phyloP scores from a whole-genome alignment of 2,329 filamentous ascomycete species.

The Fusarium sambucinum region DNA sequence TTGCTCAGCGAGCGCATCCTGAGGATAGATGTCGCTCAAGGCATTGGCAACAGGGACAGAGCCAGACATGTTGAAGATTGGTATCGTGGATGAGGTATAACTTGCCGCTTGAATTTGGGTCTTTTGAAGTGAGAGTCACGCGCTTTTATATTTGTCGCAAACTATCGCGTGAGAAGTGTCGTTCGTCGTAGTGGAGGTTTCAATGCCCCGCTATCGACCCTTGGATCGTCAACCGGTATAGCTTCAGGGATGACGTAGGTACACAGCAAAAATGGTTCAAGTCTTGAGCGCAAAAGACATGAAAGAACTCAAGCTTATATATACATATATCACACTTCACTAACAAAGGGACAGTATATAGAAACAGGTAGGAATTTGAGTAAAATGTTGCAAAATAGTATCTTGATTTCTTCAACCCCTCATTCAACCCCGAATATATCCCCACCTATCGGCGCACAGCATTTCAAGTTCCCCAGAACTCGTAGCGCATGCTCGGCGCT shows the following conservation, averaged over 20 bases:
- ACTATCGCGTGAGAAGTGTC: slow-evolving; percentile 39
- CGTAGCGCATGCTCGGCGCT: slow-evolving; percentile 29
- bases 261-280: not conserved
- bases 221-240: slow-evolving; percentile 28
- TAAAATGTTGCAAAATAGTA: not conserved
- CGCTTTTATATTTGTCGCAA: slow-evolving; percentile 27
- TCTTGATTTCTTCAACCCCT: slow-evolving; percentile 18
- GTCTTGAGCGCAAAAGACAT: not conserved
- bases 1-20: slow-evolving; percentile 76
- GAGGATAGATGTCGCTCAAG: slow-evolving; percentile 85
- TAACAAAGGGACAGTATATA: no score
- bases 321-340: not conserved
- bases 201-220: slow-evolving; percentile 45
- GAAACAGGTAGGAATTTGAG: not conserved
- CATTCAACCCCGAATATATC: slow-evolving; percentile 42
- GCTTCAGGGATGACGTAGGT: slow-evolving; percentile 38
- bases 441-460: slow-evolving; percentile 45
- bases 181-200: slow-evolving; percentile 40
- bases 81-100: not conserved
- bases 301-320: not conserved
- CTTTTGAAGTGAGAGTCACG: not conserved
- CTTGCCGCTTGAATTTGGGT: not conserved
- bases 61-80: slow-evolving; percentile 59
- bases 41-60: slow-evolving; percentile 80
- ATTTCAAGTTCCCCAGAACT: slow-evolving; percentile 33